Base-by-base conservation (phyloP, 805 yeast genomes). In the Tetrapisispora fleetii region DNA sequence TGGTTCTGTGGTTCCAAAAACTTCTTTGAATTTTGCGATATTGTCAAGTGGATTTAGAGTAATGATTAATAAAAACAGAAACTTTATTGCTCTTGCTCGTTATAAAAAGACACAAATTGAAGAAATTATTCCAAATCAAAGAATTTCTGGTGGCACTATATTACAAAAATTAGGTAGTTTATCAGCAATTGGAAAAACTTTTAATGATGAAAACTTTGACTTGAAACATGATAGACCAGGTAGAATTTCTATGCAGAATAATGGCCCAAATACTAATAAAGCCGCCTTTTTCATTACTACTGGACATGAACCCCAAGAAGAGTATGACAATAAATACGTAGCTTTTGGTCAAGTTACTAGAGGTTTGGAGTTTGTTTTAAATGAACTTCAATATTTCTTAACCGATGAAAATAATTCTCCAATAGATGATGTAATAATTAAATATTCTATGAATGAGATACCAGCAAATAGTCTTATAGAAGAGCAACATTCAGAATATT, bases 81-180 rank as follows among this genome's bases (percentile, higher is more conserved):
- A 13, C 11, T 11, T 21, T 13, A 3, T 33, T 18, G 30, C n/a
- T 6, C 24, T 53, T 33, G 50, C 59, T 37, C 67, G 75, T 2
- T 86, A 83, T 69, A 70, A 73, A 55, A 75, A 73, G 51, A 76
- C 88, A 6, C 65, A 71, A 21, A 83, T 88, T 76, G 93, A 85
- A 68, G 76, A 90, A 52, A 79, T 88, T 45, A 81, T 85, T 52
- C 73, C 78, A 40, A 74, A 75, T 49, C 85, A 85, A 64, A 80
- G 86, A 83, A 76, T 89, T 56, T 95, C 86, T 69, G 95, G 95
- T 50, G 96, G 96, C 53, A 91, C 87, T 66, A 81, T 83, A 62
- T 81, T 84, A 54, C 75, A 74, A 24, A 90, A 91, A 16, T 72
- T 77, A 48, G 95, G 93, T 16, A 91, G 96, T 13, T 73, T 74